Percentiles rank a stretch among this genome's conserved stretches.
These are phyloP conservation scores for Sanguinoderma infundibulare DNA, from an alignment of 1,284 basidiomycete species.

Conservation along the genomic window DNA sequence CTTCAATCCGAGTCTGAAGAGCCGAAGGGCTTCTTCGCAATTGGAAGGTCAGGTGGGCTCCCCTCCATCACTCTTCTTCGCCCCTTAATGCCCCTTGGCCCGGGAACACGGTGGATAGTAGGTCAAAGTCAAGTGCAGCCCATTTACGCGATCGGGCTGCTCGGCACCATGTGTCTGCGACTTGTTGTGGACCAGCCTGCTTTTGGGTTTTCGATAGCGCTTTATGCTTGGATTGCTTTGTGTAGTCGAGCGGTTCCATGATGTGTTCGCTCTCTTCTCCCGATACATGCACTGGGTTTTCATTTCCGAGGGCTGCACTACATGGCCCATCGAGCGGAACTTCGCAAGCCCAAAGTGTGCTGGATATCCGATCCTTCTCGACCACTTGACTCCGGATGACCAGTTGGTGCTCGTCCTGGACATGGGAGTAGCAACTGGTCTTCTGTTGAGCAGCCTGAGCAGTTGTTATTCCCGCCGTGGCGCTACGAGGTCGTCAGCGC, in stretches of 20 bases:
- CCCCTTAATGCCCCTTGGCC: background rate
- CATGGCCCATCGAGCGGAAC: background rate
- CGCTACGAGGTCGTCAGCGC: background rate
- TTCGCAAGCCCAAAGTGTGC: background rate
- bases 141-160: background rate
- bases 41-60: background rate
- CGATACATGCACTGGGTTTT: background rate
- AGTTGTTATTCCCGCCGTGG: background rate
- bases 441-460: too few species aligned
- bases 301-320: background rate
- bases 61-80: background rate
- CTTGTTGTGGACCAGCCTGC: background rate
- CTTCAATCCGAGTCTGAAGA: too few species aligned
- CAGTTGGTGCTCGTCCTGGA: too few species aligned
- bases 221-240: background rate
- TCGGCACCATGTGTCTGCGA: background rate
- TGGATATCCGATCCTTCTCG: too few species aligned
- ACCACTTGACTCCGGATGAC: too few species aligned
- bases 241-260: too few species aligned
- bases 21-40: too few species aligned
- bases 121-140: background rate
- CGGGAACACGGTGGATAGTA: background rate
- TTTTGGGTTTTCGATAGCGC: background rate
- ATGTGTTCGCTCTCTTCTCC: background rate
- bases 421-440: too few species aligned